phyloP scores from a whole-genome alignment of 2,329 filamentous ascomycete genomes.

The Xylaria sp. region DNA sequence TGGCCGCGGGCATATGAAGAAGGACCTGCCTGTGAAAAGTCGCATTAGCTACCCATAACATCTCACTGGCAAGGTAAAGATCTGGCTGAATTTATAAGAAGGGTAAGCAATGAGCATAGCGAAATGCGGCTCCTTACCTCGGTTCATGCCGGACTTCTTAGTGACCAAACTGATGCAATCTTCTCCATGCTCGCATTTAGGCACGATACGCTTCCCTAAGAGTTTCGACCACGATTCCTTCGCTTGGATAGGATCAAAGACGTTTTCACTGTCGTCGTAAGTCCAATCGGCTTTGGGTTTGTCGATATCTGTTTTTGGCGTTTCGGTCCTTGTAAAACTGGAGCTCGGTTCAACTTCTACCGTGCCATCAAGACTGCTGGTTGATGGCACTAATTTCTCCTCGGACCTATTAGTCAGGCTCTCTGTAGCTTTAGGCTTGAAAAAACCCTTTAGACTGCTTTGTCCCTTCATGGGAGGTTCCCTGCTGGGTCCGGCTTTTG shows the following conservation, averaged over 20 bases:
- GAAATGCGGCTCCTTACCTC: slow-evolving; percentile 58
- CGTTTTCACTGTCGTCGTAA: slow-evolving; percentile 49
- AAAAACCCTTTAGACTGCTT: slow-evolving; percentile 79
- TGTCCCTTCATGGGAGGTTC: slow-evolving; percentile 55
- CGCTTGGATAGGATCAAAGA: slow-evolving; percentile 74
- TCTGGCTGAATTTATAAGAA: neutral
- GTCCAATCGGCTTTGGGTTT: slow-evolving; percentile 16
- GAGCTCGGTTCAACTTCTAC: slow-evolving; percentile 30
- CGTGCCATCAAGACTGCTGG: slow-evolving; percentile 28
- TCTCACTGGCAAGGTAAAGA: neutral
- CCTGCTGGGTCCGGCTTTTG: slow-evolving; percentile 48
- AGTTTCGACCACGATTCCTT: slow-evolving; percentile 90
- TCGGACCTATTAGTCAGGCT: slow-evolving; percentile 29
- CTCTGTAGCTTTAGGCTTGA: slow-evolving; percentile 67
- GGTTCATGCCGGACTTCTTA: slow-evolving; percentile 90
- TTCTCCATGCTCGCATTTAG: slow-evolving; percentile 88
- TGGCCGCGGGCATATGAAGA: slow-evolving; percentile 74
- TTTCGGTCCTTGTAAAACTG: neutral
- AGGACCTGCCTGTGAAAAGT: slow-evolving; percentile 61
- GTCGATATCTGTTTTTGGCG: slow-evolving; percentile 16
- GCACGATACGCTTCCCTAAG: slow-evolving; percentile 77
- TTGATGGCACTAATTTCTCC: slow-evolving; percentile 23
- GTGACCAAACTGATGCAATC: slow-evolving; percentile 85
- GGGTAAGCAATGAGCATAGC: neutral
- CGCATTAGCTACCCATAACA: neutral